A percentile compares a stretch with the other conserved stretches of the same genome.
These are phyloP conservation scores for Aureobasidium sp. DNA, from an alignment of 2,329 filamentous ascomycete species.

Conservation along the genomic window DNA sequence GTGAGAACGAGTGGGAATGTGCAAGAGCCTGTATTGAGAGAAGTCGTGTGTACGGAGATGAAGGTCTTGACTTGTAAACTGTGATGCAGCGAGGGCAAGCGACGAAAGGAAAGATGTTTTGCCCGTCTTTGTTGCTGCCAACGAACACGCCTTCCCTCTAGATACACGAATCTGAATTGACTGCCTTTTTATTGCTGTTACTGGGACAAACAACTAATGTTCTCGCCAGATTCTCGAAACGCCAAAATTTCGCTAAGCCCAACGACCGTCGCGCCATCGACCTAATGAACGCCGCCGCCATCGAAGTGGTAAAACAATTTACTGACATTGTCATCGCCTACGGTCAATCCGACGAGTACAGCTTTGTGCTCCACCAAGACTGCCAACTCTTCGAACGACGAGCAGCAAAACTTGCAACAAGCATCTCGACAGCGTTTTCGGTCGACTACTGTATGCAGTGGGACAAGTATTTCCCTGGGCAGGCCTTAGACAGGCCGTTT, in stretches of 20 bases:
- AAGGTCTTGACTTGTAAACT: too few species aligned
- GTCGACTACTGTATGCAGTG: conserved; percentile 81
- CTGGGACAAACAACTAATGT: background rate
- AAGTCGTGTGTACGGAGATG: background rate
- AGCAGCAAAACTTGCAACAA: conserved; percentile 79
- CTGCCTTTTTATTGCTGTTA: background rate
- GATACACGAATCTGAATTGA: background rate
- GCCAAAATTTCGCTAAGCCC: conserved; percentile 81
- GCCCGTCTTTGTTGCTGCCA: background rate
- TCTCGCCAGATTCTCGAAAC: conserved; percentile 59
- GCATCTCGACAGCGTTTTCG: conserved; percentile 86
- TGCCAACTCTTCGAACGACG: conserved; percentile 78
- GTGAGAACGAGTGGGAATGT: background rate
- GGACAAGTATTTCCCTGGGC: conserved; percentile 65
- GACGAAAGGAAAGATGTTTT: too few species aligned
- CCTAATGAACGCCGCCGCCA: conserved; percentile 92
- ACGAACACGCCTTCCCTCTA: background rate
- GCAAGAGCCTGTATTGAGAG: background rate
- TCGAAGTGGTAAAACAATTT: conserved; percentile 70
- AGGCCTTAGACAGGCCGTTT: conserved; percentile 59
- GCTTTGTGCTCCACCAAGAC: conserved; percentile 81
- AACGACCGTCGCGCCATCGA: conserved; percentile 81
- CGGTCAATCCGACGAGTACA: conserved; percentile 91
- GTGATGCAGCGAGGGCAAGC: too few species aligned
- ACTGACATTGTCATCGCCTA: conserved; percentile 83